Percentiles rank a stretch among this genome's conserved stretches.
phyloP scores from a whole-genome alignment of 2,329 filamentous ascomycete species.

The Cladosporium sp. region DNA sequence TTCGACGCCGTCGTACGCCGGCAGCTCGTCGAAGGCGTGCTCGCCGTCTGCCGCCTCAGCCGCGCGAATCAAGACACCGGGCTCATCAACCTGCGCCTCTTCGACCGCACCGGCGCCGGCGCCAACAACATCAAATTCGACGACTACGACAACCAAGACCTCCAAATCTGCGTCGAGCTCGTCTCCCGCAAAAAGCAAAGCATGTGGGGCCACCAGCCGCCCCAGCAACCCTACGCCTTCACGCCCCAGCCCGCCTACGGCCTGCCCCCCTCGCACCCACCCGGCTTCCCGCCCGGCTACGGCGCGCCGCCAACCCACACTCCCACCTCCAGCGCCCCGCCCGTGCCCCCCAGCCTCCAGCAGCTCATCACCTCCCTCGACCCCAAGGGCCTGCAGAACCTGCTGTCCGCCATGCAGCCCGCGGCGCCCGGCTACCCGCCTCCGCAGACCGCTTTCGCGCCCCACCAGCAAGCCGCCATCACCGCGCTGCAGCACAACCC shows the following conservation, averaged over 20 bases:
- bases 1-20: conserved; percentile 74
- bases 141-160: conserved; percentile 78
- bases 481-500: conserved; percentile 25
- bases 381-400: conserved; percentile 61
- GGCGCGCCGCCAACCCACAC: conserved; percentile 15
- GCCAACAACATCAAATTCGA: conserved; percentile 72
- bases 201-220: conserved; percentile 26
- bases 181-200: conserved; percentile 63
- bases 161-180: conserved; percentile 71
- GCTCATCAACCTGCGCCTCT: conserved; percentile 76
- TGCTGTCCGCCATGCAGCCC: conserved; percentile 55
- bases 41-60: conserved; percentile 74
- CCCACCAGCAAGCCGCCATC: conserved; percentile 26
- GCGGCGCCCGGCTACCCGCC: conserved; percentile 12
- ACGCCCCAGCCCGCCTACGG: conserved; percentile 28
- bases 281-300: conserved; percentile 5
- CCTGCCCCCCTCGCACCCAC: conserved; percentile 27
- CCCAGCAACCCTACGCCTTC: conserved; percentile 29
- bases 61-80: conserved; percentile 60
- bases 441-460: conserved; percentile 22
- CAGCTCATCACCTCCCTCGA: conserved; percentile 64
- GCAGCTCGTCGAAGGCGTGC: conserved; percentile 82
- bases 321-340: not conserved
- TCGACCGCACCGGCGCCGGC: conserved; percentile 67
- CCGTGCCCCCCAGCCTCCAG: conserved; percentile 46